Base-by-base conservation (phyloP, 202 grass and related monocot genomes). In the Sporobolus alterniflorus region DNA sequence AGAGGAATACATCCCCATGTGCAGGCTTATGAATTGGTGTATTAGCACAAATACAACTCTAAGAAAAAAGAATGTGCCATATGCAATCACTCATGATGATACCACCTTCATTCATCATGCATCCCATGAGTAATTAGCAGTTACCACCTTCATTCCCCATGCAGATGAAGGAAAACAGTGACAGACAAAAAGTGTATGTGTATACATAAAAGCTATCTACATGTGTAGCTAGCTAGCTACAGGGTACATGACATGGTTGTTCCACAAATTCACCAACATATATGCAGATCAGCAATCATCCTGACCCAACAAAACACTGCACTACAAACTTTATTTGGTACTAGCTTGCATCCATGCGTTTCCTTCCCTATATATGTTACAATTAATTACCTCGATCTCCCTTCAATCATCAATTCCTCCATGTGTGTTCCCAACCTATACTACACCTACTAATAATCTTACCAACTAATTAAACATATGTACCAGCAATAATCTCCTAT, bases 371-470 rank as follows among this genome's bases (percentile, higher is more conserved):
- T 49, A 90, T 90, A 90, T 90, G 63, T 76, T 90, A 90, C 80
- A 87, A 87, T 84, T 90, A 90, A 83, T 80, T 87, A 80, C 75
- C 88, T 80, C 47, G 39, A 70, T 18, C 67, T 63, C 34, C 62
- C 79, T 46, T 83, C 73, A 18, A 61, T 62, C n/a, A n/a, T n/a
- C n/a, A n/a, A n/a, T n/a, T n/a, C 68, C 28, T 65, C 80, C 71
- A 57, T 82, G 60, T 82, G 60, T 71, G 67, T 67, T 77, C 25
- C 69, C 84, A 80, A 79, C 52, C 62, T 87, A 90, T 87, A 90
- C 84, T 87, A 90, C 84, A 88, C 75, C 88, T 84, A 87, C 69
- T 79, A 65, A 87, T 75, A 64, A 87, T 36, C 78, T 69, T 79
- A 68, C 88, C 83, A 78, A 46, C 73, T 86, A 78, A 46, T 67